Evolutionary conservation across 2,329 filamentous ascomycete species (phyloP), one percentile per base, ranked within the genome.

Genomic region (Aspergillus sp.): DNA sequence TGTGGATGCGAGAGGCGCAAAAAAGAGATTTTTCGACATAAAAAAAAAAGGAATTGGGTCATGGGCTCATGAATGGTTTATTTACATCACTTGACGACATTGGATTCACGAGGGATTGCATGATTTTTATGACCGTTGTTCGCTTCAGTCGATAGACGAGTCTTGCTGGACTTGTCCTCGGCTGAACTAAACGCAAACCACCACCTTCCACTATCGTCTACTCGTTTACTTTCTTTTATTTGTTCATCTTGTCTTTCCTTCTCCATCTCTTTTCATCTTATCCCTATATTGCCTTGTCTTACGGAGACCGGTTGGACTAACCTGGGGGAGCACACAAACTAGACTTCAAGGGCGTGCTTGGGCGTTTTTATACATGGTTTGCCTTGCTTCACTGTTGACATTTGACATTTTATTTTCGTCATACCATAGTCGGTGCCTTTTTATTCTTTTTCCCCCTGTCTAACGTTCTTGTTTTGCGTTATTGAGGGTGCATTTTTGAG

Each of bases 61-160:
- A 59, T 58, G 55, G 57, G 52, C 45, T 55, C 52, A 59, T 51
- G 60, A 57, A 59, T 48, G 54, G 55, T 57, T 39, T 39, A 27
- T 27, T 49, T 32, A 51, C 53, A 57, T 55, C 54, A 48, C 46
- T 52, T 57, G 53, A 59, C 54, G 53, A 58, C 49, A 49, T 57
- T 53, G 55, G 46, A 51, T 49, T 58, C 55, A 59, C 47, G 54
- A 58, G 55, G 58, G 56, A 58, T 52, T 57, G 53, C 54, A 65
- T 59, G 60, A 62, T 56, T 47, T 57, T 47, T 53, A 64, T 53
- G 60, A 63, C 56, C 51, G 44, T 43, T 51, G 48, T 53, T 54
- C 50, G 43, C 44, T 46, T 43, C 43, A 44, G 25, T 27, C 10
- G 25, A 19, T 19, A 27, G 25, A 4, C 25, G 3, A 27, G 25